Conservation (phyloP, 1,139 yeast genomes). For the Hansenula sp. region DNA sequence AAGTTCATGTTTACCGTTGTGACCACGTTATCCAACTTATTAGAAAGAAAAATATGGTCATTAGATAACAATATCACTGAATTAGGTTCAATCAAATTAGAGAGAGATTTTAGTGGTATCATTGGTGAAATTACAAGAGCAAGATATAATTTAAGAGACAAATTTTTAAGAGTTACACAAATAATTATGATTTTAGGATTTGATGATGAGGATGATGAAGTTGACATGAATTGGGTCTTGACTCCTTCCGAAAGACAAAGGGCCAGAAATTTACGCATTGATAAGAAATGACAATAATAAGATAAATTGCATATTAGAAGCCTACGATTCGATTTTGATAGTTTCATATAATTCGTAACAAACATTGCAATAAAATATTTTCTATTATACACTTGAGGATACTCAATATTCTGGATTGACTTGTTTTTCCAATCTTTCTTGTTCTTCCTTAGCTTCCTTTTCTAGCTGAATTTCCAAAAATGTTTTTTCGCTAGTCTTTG, state of each 20-base stretch:
- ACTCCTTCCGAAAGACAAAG: slow-evolving; percentile 70
- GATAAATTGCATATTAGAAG: no score
- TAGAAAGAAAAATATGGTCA: slow-evolving; percentile 67
- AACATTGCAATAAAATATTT: no score
- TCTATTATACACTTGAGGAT: background rate
- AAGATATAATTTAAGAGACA: slow-evolving; percentile 70
- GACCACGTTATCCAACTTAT: slow-evolving; percentile 40
- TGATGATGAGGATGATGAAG: slow-evolving; percentile 71
- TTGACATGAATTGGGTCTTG: slow-evolving; percentile 71
- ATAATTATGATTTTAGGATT: slow-evolving; percentile 76
- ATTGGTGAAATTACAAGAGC: slow-evolving; percentile 62
- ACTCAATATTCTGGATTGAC: background rate
- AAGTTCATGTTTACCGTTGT: slow-evolving; percentile 50
- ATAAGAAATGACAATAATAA: slow-evolving; percentile 25
- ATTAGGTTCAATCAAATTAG: slow-evolving; percentile 79
- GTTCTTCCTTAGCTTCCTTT: slow-evolving; percentile 16
- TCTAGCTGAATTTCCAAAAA: slow-evolving; percentile 22
- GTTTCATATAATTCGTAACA: background rate
- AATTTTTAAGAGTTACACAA: slow-evolving; percentile 79
- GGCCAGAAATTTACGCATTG: slow-evolving; percentile 50
- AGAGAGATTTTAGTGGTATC: slow-evolving; percentile 73
- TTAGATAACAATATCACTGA: slow-evolving; percentile 71
- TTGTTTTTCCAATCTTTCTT: background rate
- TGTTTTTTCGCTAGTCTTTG: slow-evolving; percentile 13
- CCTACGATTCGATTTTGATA: no score